These are phyloP conservation scores for Ogataea dorogensis DNA, from an alignment of 805 yeast genomes.

Conservation along the genomic window DNA sequence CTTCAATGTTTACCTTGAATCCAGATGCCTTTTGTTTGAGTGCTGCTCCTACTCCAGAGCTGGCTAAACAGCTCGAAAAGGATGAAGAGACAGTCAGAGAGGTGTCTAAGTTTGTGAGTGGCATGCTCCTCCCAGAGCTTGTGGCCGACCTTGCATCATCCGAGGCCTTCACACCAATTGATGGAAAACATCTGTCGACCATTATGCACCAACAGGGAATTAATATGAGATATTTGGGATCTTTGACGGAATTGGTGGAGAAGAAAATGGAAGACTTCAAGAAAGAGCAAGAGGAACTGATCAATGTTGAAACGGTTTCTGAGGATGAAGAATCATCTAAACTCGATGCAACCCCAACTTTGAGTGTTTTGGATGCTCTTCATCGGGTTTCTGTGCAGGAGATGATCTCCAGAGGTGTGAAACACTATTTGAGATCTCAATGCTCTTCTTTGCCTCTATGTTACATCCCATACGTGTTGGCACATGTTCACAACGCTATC, in stretches of 20 bases:
- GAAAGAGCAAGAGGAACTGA: constrained; percentile 30
- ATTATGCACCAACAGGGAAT: constrained; percentile 79
- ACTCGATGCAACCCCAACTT: constrained; percentile 42
- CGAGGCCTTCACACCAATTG: constrained; percentile 61
- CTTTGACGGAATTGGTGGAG: constrained; percentile 39
- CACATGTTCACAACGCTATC: constrained; percentile 70
- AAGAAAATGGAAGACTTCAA: constrained; percentile 27
- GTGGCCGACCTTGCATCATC: constrained; percentile 54
- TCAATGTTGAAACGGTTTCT: constrained; percentile 24
- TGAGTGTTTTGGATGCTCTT: constrained; percentile 47
- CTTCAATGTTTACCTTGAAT: constrained; percentile 59
- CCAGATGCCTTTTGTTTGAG: constrained; percentile 70
- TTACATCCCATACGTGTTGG: constrained; percentile 57
- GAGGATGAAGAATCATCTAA: constrained; percentile 33
- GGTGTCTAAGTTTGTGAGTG: constrained; percentile 61
- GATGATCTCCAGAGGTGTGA: constrained; percentile 75
- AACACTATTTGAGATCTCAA: constrained; percentile 63
- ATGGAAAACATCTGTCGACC: constrained; percentile 71
- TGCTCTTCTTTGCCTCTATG: constrained; percentile 48
- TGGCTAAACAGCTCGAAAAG: constrained; percentile 36
- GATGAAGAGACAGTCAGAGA: constrained; percentile 68
- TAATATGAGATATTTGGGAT: constrained; percentile 84
- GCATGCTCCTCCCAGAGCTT: constrained; percentile 60
- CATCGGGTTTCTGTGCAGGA: constrained; percentile 54
- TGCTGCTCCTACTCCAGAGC: constrained; percentile 38